These are phyloP conservation scores for Aspergillus spinulosporus DNA, from an alignment of 2,329 filamentous ascomycete species.

Conservation along the genomic window DNA sequence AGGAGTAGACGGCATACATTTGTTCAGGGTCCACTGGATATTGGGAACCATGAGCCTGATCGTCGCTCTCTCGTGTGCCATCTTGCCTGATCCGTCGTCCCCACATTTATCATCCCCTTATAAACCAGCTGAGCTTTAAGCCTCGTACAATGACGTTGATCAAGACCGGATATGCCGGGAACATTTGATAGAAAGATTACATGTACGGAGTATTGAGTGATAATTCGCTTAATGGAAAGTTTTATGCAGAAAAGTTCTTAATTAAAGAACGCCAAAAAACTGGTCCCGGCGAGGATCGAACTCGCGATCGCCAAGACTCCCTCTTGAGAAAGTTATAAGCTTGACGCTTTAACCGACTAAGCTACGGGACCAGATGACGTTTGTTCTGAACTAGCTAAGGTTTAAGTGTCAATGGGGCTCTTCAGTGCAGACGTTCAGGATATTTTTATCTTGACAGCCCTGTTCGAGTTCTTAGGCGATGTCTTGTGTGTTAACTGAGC, in stretches of 20 bases:
- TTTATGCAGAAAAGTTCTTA: not conserved
- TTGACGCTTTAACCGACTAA: constrained; percentile 18
- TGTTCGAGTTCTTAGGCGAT: too few species aligned
- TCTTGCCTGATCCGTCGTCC: constrained; percentile 14
- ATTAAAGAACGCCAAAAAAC: not conserved
- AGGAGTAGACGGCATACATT: not conserved
- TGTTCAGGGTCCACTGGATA: not conserved
- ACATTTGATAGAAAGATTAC: too few species aligned
- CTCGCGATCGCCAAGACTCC: constrained; percentile 18
- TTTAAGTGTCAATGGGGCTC: too few species aligned
- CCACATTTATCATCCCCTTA: not conserved
- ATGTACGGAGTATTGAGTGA: too few species aligned
- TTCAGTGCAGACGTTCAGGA: too few species aligned
- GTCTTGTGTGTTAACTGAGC: too few species aligned
- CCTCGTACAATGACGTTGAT: not conserved
- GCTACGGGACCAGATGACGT: constrained; percentile 14
- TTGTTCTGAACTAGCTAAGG: not conserved
- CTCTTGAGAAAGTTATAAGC: constrained; percentile 16
- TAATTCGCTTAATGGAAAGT: not conserved
- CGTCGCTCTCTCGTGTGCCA: constrained; percentile 21
- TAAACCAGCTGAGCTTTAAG: not conserved
- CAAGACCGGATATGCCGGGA: too few species aligned
- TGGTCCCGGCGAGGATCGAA: constrained; percentile 18
- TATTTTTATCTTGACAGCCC: too few species aligned
- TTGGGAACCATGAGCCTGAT: not conserved